Evolutionary conservation across 345 rosid species (phyloP).

Genomic region (Gynandropsis gynandra): DNA sequence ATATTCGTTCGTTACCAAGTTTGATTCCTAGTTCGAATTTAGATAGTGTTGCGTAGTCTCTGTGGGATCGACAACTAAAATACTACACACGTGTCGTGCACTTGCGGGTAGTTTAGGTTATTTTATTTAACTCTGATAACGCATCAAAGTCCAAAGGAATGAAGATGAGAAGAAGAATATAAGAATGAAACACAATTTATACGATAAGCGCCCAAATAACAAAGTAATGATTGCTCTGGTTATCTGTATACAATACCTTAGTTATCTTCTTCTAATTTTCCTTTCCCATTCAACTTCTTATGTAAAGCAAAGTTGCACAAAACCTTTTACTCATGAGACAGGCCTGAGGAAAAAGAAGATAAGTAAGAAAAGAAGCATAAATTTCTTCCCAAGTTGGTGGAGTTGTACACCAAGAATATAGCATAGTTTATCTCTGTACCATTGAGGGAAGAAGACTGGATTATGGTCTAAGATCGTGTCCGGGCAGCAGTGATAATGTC

Average conservation of each 20-base stretch:
- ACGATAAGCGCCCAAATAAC: conserved; percentile 33
- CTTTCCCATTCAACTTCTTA: conserved; percentile 23
- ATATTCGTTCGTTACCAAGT: no score
- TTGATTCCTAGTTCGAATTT: no score
- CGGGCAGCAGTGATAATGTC: conserved; percentile 30
- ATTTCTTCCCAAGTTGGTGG: conserved; percentile 27
- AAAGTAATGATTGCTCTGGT: conserved; percentile 67
- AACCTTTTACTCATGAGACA: conserved; percentile 2
- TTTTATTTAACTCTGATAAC: no score
- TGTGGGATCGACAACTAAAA: no score
- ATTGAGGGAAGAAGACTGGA: conserved; percentile 27
- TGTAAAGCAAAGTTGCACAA: conserved; percentile 34
- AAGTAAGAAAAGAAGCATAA: conserved; percentile 27
- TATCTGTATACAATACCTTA: conserved; percentile 31
- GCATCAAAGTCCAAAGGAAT: conserved; percentile 44
- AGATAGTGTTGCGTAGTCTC: no score
- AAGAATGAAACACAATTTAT: conserved; percentile 40
- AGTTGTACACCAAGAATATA: conserved; percentile 23
- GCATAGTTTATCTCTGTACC: conserved; percentile 29
- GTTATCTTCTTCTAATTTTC: conserved; percentile 24
- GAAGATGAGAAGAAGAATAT: conserved; percentile 37
- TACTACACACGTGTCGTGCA: no score
- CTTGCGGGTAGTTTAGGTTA: no score
- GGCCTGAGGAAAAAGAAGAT: conserved; percentile 23
- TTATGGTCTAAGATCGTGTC: conserved; percentile 24